phyloP scores from a whole-genome alignment of 352 stramenopile species.

The Elongisporangium anandrum region DNA sequence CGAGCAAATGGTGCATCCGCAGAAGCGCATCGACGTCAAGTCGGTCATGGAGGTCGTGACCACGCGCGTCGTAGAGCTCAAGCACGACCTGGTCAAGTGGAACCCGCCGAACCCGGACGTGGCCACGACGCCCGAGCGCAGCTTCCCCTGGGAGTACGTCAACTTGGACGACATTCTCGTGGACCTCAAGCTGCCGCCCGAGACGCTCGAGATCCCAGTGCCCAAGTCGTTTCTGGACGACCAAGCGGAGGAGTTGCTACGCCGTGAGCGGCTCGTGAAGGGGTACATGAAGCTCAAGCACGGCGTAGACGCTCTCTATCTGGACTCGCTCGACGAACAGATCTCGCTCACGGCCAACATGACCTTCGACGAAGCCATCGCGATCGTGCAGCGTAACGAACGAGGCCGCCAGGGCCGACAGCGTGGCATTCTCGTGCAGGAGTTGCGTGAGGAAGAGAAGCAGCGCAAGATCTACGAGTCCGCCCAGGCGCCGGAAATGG shows the following conservation, averaged over 20 bases:
- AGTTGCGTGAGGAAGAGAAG: conserved; percentile 83
- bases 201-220: conserved; percentile 89
- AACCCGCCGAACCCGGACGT: conserved; percentile 91
- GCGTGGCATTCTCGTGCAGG: conserved; percentile 77
- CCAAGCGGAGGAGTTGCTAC: conserved; percentile 43
- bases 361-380: conserved; percentile 78
- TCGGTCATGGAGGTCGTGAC: conserved; percentile 91
- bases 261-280: conserved; percentile 81
- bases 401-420: conserved; percentile 84
- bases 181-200: conserved; percentile 90
- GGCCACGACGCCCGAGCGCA: conserved; percentile 59
- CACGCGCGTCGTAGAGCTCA: conserved; percentile 82
- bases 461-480: conserved; percentile 74
- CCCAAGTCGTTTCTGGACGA: conserved; percentile 90
- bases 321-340: conserved; percentile 44
- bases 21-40: conserved; percentile 94
- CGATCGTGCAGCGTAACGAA: conserved; percentile 89
- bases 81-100: conserved; percentile 93
- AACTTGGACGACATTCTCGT: conserved; percentile 91
- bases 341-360: conserved; percentile 21
- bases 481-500: conserved; percentile 70
- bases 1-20: conserved; percentile 92
- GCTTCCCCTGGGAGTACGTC: conserved; percentile 94
- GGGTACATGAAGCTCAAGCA: conserved; percentile 90
- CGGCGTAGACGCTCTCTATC: conserved; percentile 56